These are phyloP conservation scores for Huntiella bhutanensis DNA, from an alignment of 2,329 filamentous ascomycete species.

Conservation along the genomic window DNA sequence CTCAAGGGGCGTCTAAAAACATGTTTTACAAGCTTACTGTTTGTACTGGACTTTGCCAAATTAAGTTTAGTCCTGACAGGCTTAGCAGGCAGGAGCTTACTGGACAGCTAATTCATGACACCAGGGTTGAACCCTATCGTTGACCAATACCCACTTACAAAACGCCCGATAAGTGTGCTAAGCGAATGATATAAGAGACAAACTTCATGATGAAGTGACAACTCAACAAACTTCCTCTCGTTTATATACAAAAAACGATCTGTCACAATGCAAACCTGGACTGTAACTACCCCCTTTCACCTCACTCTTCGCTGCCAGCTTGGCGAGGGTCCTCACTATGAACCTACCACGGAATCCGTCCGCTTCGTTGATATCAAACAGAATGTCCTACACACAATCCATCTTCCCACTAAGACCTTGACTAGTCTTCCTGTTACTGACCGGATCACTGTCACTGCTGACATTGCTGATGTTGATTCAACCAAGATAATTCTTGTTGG, in stretches of 20 bases:
- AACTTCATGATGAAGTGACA: not conserved
- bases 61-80: too few relatives aligned
- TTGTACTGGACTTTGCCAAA: too few relatives aligned
- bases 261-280: conserved; percentile 27
- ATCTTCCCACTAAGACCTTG: conserved; percentile 42
- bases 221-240: not conserved
- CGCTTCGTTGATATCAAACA: conserved; percentile 74
- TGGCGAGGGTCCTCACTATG: conserved; percentile 59
- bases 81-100: too few relatives aligned
- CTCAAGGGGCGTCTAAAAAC: too few relatives aligned
- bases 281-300: conserved; percentile 35
- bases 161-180: too few relatives aligned
- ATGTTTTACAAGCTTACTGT: too few relatives aligned
- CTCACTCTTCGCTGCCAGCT: conserved; percentile 42
- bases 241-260: not conserved
- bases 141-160: too few relatives aligned
- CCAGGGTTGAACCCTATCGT: too few relatives aligned
- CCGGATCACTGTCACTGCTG: conserved; percentile 49
- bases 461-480: conserved; percentile 49
- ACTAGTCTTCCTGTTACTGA: conserved; percentile 39
- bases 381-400: conserved; percentile 52
- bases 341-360: conserved; percentile 42
- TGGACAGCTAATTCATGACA: too few relatives aligned
- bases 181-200: too few relatives aligned
- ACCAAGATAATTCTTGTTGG: conserved; percentile 52